These are phyloP conservation scores for Schwanniomyces polymorphus DNA, from an alignment of 805 yeast genomes.

Conservation along the genomic window DNA sequence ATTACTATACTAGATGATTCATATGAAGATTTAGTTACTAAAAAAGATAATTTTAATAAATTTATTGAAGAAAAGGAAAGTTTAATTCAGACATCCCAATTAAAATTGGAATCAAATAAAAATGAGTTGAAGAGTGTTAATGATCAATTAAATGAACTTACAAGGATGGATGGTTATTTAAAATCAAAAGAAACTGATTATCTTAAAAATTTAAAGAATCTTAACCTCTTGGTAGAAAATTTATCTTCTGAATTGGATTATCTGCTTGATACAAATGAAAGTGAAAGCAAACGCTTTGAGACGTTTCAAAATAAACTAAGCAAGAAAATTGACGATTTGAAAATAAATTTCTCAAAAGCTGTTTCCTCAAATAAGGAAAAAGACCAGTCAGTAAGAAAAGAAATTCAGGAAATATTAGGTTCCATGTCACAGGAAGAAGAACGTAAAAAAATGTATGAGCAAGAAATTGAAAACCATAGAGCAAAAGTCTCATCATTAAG, in stretches of 20 bases:
- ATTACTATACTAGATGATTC: constrained; percentile 47
- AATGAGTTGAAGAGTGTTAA: background rate
- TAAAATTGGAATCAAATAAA: constrained; percentile 18
- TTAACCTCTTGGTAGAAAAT: background rate
- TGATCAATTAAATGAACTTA: constrained; percentile 21
- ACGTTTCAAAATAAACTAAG: constrained; percentile 3
- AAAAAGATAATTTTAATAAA: constrained; percentile 28
- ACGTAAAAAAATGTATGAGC: constrained; percentile 36
- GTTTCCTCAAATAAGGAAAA: constrained; percentile 6
- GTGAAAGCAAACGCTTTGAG: background rate
- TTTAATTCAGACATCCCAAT: constrained; percentile 10
- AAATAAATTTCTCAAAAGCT: constrained; percentile 4
- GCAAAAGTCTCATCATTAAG: constrained; percentile 38
- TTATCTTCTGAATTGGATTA: background rate
- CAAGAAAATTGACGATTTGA: constrained; percentile 1
- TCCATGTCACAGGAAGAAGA: constrained; percentile 42
- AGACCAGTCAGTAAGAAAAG: constrained; percentile 8
- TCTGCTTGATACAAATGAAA: background rate
- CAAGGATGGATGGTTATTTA: constrained; percentile 57
- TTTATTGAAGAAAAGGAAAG: constrained; percentile 16
- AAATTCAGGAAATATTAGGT: constrained; percentile 16
- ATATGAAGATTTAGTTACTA: constrained; percentile 27
- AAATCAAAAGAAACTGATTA: constrained; percentile 42
- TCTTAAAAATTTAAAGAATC: constrained; percentile 16
- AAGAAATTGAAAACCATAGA: constrained; percentile 39